phyloP scores from a whole-genome alignment of 73 alveolate species.

The Paramecium pentaurelia region DNA sequence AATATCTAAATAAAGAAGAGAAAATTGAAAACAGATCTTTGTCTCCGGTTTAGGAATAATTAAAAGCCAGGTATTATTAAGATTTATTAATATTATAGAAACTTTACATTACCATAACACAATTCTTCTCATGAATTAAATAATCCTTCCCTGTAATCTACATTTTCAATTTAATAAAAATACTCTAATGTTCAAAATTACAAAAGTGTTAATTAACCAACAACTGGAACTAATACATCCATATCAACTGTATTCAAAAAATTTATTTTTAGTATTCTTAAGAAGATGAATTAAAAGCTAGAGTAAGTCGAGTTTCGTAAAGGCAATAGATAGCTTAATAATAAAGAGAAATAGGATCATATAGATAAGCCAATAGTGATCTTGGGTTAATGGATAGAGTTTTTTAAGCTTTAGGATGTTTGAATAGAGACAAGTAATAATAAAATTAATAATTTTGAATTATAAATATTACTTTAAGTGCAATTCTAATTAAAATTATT shows the following conservation, averaged over 20 bases:
- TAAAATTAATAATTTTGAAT: neutral
- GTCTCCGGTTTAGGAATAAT: constrained; percentile 1
- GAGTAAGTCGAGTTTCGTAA: constrained; percentile 13
- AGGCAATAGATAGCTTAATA: neutral
- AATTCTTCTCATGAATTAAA: neutral
- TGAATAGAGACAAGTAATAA: constrained; percentile 47
- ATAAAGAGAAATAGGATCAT: constrained; percentile 25
- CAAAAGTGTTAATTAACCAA: neutral
- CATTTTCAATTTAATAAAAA: neutral
- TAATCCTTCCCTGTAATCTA: neutral
- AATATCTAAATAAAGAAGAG: constrained; percentile 8
- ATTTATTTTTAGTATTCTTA: neutral
- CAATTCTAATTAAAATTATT: neutral
- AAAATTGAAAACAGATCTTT: neutral
- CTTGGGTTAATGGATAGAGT: constrained; percentile 56
- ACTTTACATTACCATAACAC: neutral
- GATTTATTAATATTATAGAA: neutral
- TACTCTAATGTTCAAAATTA: neutral
- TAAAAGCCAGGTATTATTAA: neutral
- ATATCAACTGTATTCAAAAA: neutral
- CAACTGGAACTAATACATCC: neutral
- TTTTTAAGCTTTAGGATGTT: constrained; percentile 52
- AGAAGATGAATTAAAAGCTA: constrained; percentile 34
- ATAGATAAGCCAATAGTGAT: neutral
- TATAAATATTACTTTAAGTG: neutral